Base-by-base conservation (phyloP, 768 basidiomycete species). In the Boletus bicolor region DNA sequence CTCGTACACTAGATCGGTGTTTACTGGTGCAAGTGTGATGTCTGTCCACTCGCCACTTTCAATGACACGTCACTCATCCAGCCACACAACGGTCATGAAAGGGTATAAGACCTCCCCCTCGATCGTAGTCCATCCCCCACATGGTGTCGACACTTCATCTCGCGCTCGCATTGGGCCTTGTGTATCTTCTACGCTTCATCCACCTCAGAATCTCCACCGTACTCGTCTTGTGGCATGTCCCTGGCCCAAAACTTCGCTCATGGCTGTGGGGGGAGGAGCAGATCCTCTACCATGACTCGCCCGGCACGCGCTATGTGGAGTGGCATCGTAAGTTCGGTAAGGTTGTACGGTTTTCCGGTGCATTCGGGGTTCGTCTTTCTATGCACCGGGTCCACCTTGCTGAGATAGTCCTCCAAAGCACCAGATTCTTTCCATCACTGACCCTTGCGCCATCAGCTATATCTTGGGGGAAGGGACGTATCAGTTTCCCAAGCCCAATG, bases 191-290 rank as follows among this genome's bases (percentile, higher is more conserved):
- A 37, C 77, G 70, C 50, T 68, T 72, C 60, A 43, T 74, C 44
- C 34, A 72, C 41, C 74, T 72, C 53, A 65, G 72, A n/a, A 19
- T 79, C 44, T 70, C 67, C 21, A 58, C 65, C 56, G 61, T 72
- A 1, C 52, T 68, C 34, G 51, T 67, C 28, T 71, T 85, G 49
- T 61, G 72, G 54, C 74, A 78, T 57, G 68, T 85, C 35, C 82
- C 82, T 15, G 83, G 85, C 2, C 85, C 84, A 10, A 65, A 61
- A 19, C 34, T 72, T 7, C 74, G 72, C 28, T 84, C 82, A 30
- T 68, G 77, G 53, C 56, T 86, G 3, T 86, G 84, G 84, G 85
- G 84, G 1, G 79, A 84, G 59, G 84, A 85, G 61, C 81, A 81
- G 77, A 58, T 72, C 15, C 77, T 85, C 12, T 85, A 82, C 60